These are phyloP conservation scores for Quercus lobata DNA, from an alignment of 331 rosid genomes.

Conservation along the genomic window DNA sequence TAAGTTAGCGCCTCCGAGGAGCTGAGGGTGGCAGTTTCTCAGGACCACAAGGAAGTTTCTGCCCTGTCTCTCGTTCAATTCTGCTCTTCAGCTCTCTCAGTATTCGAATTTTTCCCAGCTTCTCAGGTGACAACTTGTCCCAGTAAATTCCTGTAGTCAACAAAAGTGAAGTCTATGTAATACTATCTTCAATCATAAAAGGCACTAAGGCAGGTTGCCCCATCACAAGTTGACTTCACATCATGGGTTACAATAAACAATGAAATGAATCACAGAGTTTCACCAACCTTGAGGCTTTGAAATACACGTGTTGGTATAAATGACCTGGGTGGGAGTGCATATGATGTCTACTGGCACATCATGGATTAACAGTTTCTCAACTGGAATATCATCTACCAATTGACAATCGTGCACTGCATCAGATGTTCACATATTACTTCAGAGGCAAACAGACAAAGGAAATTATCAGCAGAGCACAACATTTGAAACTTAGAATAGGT, in stretches of 20 bases:
- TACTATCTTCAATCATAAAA: neutral
- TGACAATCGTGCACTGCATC: conserved; percentile 83
- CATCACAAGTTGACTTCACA: too few relatives aligned
- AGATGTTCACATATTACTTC: conserved; percentile 8
- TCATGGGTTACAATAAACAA: neutral
- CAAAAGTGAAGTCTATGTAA: neutral
- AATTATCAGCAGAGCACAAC: too few relatives aligned
- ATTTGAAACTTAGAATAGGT: too few relatives aligned
- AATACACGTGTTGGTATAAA: conserved; percentile 62
- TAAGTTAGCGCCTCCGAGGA: conserved; percentile 38
- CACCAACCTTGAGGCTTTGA: conserved; percentile 90
- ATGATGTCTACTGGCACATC: conserved; percentile 92
- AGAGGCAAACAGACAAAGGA: neutral
- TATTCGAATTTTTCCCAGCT: conserved; percentile 70
- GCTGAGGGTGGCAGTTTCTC: conserved; percentile 88
- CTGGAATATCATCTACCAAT: conserved; percentile 81
- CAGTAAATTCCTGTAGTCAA: conserved; percentile 74
- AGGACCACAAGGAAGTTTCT: conserved; percentile 70
- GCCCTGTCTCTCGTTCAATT: conserved; percentile 64
- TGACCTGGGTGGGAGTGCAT: conserved; percentile 83
- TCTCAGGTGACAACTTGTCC: conserved; percentile 92
- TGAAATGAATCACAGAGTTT: conserved; percentile 2
- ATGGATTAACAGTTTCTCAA: conserved; percentile 71
- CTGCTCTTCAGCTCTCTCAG: conserved; percentile 79
- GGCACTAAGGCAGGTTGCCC: too few relatives aligned